These are phyloP conservation scores for Polyrhizophydium stewartii DNA, from an alignment of 371 early-diverging fungal species.

Conservation along the genomic window DNA sequence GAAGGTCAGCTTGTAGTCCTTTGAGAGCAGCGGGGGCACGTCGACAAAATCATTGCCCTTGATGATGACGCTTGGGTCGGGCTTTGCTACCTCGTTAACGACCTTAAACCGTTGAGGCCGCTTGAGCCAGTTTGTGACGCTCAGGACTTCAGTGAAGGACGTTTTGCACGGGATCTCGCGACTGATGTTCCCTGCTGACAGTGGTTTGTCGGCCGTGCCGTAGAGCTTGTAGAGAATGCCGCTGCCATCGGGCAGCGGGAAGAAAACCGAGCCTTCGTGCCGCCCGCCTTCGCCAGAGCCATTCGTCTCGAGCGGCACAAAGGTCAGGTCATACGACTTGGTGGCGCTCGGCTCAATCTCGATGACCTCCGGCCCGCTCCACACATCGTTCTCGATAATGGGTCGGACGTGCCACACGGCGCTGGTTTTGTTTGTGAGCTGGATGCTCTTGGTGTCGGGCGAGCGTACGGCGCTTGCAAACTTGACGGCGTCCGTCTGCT, in stretches of 20 bases:
- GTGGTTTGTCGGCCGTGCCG: conserved; percentile 48
- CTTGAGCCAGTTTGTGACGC: conserved; percentile 48
- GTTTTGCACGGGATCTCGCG: conserved; percentile 52
- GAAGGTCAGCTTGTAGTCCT: conserved; percentile 48
- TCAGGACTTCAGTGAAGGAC: conserved; percentile 36
- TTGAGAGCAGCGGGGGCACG: conserved; percentile 33
- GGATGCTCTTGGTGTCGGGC: conserved; percentile 39
- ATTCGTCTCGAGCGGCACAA: conserved; percentile 37
- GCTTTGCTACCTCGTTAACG: conserved; percentile 36
- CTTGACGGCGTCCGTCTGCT: conserved; percentile 42
- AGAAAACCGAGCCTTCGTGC: conserved; percentile 52
- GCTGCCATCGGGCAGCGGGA: conserved; percentile 53
- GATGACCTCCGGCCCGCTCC: conserved; percentile 41
- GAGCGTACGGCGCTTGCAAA: conserved; percentile 45
- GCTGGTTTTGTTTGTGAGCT: conserved; percentile 37
- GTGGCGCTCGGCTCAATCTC: conserved; percentile 45
- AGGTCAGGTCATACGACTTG: conserved; percentile 43
- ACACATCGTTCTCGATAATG: conserved; percentile 49
- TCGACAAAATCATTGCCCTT: conserved; percentile 52
- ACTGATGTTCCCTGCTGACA: conserved; percentile 33
- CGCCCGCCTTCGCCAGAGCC: conserved; percentile 45
- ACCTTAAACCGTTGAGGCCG: conserved; percentile 43
- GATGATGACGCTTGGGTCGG: conserved; percentile 44
- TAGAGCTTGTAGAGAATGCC: conserved; percentile 47
- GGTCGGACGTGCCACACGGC: conserved; percentile 45